A percentile compares a stretch with the other conserved stretches of the same genome.
Evolutionary conservation across 768 basidiomycete species (phyloP).

Genomic region (Rhodotorula diobovata): DNA sequence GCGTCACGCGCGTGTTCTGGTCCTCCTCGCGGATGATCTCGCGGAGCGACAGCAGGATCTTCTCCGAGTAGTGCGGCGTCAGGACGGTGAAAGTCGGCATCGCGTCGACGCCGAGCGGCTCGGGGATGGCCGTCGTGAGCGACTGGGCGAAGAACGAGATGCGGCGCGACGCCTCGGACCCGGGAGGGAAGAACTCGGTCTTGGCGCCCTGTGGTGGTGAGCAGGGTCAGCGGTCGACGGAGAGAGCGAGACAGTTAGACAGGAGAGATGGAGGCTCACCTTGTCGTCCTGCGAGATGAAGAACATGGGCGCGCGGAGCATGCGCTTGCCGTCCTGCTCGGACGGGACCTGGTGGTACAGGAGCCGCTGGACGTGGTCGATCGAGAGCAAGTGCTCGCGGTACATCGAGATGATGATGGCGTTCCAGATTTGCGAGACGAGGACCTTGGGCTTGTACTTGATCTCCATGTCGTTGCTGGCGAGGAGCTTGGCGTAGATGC

Average conservation of each 20-base stretch:
- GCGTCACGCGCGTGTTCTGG: slow-evolving; percentile 91
- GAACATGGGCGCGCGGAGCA: slow-evolving; percentile 91
- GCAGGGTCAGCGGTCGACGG: background rate
- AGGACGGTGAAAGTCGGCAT: slow-evolving; percentile 99
- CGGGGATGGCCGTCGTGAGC: slow-evolving; percentile 87
- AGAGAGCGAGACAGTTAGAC: background rate
- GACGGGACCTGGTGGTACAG: slow-evolving; percentile 95
- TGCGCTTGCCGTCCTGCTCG: slow-evolving; percentile 81
- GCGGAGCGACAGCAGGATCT: slow-evolving; percentile 91
- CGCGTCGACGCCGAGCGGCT: slow-evolving; percentile 91
- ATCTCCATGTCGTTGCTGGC: slow-evolving; percentile 94
- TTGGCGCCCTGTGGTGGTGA: slow-evolving; percentile 55
- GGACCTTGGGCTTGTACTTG: slow-evolving; percentile 98
- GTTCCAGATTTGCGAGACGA: slow-evolving; percentile 98
- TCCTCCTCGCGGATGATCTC: slow-evolving; percentile 99
- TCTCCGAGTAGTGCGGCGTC: slow-evolving; percentile 97
- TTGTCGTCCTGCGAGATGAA: slow-evolving; percentile 94
- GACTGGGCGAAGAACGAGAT: slow-evolving; percentile 99
- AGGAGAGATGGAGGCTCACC: slow-evolving; percentile 12
- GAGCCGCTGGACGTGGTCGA: slow-evolving; percentile 96
- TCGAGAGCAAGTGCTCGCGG: slow-evolving; percentile 94
- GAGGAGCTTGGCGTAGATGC: slow-evolving; percentile 91
- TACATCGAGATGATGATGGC: slow-evolving; percentile 99
- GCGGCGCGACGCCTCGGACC: slow-evolving; percentile 91
- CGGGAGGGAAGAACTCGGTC: slow-evolving; percentile 84